Conservation (phyloP, 352 stramenopile genomes). For the Globisporangium recalcitrans region DNA sequence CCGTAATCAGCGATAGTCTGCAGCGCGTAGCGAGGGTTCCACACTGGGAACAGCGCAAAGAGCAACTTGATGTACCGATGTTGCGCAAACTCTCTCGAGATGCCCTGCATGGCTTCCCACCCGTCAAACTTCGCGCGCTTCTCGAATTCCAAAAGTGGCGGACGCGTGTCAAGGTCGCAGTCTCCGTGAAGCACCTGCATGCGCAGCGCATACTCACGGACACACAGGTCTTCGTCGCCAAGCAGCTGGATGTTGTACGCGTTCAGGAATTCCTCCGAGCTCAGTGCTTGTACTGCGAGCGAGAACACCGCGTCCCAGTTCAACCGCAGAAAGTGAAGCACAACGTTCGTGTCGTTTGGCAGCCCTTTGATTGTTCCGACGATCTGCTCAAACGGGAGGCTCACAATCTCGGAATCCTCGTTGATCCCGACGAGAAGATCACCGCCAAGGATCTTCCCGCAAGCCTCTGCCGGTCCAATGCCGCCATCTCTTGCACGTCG, state of each 20-base stretch:
- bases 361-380: conserved; percentile 58
- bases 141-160: conserved; percentile 65
- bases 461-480: conserved; percentile 58
- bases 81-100: conserved; percentile 25
- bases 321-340: conserved; percentile 55
- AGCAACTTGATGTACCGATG: conserved; percentile 83
- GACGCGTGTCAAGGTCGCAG: conserved; percentile 45
- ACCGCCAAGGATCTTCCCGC: conserved; percentile 45
- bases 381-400: conserved; percentile 67
- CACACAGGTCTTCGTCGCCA: conserved; percentile 56
- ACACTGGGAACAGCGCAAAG: conserved; percentile 64
- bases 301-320: conserved; percentile 51
- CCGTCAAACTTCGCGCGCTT: conserved; percentile 69
- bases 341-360: conserved; percentile 33
- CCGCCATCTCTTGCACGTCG: conserved; percentile 33
- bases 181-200: conserved; percentile 76
- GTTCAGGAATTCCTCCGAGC: conserved; percentile 38
- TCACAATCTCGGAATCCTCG: conserved; percentile 41
- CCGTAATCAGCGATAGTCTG: conserved; percentile 39
- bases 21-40: conserved; percentile 56
- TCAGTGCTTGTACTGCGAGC: conserved; percentile 46
- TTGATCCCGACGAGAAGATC: conserved; percentile 75
- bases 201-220: conserved; percentile 72
- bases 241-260: conserved; percentile 41
- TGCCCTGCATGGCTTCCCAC: conserved; percentile 64